These are phyloP conservation scores for Penicillium macrosclerotiorum DNA, from an alignment of 495 filamentous ascomycete genomes.

Conservation along the genomic window DNA sequence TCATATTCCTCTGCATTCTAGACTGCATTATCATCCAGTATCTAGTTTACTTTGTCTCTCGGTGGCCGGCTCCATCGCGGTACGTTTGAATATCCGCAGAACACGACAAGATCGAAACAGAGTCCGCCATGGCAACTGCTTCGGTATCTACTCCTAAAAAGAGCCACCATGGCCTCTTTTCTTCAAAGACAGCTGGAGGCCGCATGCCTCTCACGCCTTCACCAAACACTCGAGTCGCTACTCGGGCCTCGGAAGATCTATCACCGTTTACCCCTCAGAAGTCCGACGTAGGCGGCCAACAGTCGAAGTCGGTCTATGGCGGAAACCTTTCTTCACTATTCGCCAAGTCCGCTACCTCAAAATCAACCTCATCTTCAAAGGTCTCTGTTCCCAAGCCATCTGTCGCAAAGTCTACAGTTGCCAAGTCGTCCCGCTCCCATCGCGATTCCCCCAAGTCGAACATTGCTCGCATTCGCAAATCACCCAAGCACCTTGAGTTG, in stretches of 20 bases:
- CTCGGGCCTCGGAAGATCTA: slow-evolving; percentile 33
- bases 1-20: slow-evolving; percentile 31
- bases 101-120: slow-evolving; percentile 13
- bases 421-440: slow-evolving; percentile 35
- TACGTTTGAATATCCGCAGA: slow-evolving; percentile 13
- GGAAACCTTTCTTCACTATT: slow-evolving; percentile 74
- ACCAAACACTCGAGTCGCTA: slow-evolving; percentile 62
- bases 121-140: slow-evolving; percentile 75
- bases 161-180: slow-evolving; percentile 91
- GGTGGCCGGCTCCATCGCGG: slow-evolving; percentile 15
- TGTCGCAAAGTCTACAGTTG: slow-evolving; percentile 16
- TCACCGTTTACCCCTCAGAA: slow-evolving; percentile 74
- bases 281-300: slow-evolving; percentile 48
- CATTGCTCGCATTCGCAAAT: slow-evolving; percentile 69
- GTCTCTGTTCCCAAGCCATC: slow-evolving; percentile 21
- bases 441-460: slow-evolving; percentile 91
- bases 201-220: slow-evolving; percentile 94
- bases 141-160: slow-evolving; percentile 89
- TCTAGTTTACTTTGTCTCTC: slow-evolving; percentile 18
- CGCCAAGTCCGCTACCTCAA: slow-evolving; percentile 47
- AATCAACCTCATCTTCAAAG: slow-evolving; percentile 26
- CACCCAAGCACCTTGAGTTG: slow-evolving; percentile 81
- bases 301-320: slow-evolving; percentile 68
- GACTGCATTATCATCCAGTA: slow-evolving; percentile 19
- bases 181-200: slow-evolving; percentile 86